Conservation (phyloP, 2,329 filamentous ascomycete genomes). For the Tolypocladium amazonense region DNA sequence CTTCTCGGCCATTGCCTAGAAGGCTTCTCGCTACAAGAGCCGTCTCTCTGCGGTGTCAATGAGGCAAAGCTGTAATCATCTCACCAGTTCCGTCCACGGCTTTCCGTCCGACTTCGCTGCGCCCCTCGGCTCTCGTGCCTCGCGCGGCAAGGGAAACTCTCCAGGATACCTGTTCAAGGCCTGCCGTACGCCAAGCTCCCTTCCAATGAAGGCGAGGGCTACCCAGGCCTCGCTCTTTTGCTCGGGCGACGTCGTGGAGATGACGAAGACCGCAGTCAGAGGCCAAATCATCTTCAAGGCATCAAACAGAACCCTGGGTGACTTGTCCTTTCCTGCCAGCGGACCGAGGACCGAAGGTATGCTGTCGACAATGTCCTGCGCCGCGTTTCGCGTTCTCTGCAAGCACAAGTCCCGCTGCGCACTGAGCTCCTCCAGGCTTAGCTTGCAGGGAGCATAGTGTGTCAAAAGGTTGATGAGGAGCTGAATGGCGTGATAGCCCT, state of each 20-base stretch:
- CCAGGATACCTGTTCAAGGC: conserved; percentile 16
- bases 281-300: conserved; percentile 28
- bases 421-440: conserved; percentile 14
- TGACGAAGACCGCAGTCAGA: conserved; percentile 19
- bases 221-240: conserved; percentile 16
- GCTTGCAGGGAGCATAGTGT: conserved; percentile 14
- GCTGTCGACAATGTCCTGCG: conserved; percentile 17
- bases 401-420: conserved; percentile 17
- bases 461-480: conserved; percentile 24
- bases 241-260: conserved; percentile 15
- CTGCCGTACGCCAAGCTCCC: conserved; percentile 25
- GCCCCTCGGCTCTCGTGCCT: conserved; percentile 14
- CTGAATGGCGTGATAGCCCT: conserved; percentile 21
- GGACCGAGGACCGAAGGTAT: conserved; percentile 15
- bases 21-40: neutral
- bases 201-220: conserved; percentile 21
- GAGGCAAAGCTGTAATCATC: neutral
- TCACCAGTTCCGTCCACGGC: neutral
- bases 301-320: conserved; percentile 23
- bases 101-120: neutral
- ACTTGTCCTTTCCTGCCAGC: conserved; percentile 12
- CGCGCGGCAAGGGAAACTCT: conserved; percentile 11
- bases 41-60: neutral
- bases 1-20: neutral
- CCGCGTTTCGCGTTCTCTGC: conserved; percentile 12